Percentiles rank a stretch among this genome's conserved stretches.
Evolutionary conservation across 2,329 filamentous ascomycete species (phyloP).

Genomic region (Ophiocordyceps camponoti-rufipedis): DNA sequence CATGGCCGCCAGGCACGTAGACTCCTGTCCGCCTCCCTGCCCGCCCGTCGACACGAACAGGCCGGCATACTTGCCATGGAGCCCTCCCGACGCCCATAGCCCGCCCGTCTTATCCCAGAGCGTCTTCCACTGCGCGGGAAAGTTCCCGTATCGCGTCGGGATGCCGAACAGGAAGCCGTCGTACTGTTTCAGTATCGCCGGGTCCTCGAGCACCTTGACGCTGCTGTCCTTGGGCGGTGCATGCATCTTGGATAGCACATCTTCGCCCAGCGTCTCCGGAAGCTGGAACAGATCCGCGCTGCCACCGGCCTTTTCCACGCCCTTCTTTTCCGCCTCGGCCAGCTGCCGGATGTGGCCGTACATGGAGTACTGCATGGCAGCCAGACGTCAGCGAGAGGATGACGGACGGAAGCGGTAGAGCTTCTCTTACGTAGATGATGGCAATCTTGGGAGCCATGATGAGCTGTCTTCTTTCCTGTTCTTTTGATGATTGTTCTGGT

Average conservation of each 20-base stretch:
- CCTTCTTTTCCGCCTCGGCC: conserved; percentile 78
- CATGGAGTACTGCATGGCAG: conserved; percentile 56
- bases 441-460: conserved; percentile 79
- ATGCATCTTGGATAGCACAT: conserved; percentile 81
- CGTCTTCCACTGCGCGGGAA: conserved; percentile 84
- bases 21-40: conserved; percentile 81
- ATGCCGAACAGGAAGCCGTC: conserved; percentile 88
- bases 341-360: conserved; percentile 78
- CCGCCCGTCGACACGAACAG: conserved; percentile 80
- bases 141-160: conserved; percentile 92
- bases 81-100: conserved; percentile 64
- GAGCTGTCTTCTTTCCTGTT: not conserved
- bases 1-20: conserved; percentile 62
- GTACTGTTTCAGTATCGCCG: conserved; percentile 48
- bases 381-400: not conserved
- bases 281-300: conserved; percentile 72
- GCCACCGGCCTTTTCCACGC: conserved; percentile 77
- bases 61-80: conserved; percentile 77
- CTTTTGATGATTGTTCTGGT: not conserved
- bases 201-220: conserved; percentile 43
- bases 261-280: conserved; percentile 67
- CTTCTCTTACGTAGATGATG: conserved; percentile 60
- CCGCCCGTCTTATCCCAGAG: conserved; percentile 84
- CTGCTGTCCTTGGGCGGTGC: conserved; percentile 57
- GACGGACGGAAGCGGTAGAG: not conserved